Conservation (phyloP, 495 filamentous ascomycete genomes). For the Extremus antarcticus region DNA sequence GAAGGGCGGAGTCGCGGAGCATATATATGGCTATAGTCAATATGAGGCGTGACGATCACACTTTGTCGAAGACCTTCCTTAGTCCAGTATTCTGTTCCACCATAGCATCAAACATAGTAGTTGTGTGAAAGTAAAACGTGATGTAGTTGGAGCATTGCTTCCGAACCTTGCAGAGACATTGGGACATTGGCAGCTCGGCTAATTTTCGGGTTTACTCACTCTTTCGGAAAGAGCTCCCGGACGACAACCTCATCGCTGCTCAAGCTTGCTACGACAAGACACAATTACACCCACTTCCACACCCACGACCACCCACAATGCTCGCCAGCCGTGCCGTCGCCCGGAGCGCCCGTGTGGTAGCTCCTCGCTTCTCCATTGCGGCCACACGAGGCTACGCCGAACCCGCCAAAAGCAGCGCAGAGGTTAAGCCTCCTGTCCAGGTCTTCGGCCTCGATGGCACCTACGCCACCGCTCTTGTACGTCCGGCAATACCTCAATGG, state of each 20-base stretch:
- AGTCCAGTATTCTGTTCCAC: no score
- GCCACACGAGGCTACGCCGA: conserved; percentile 58
- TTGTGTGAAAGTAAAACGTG: not conserved
- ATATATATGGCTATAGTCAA: no score
- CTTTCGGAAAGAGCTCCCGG: not conserved
- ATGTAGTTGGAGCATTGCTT: not conserved
- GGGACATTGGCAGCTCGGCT: not conserved
- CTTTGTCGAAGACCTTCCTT: no score
- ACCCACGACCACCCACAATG: conserved; percentile 37
- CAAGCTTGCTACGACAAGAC: not conserved
- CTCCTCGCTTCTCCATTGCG: conserved; percentile 36
- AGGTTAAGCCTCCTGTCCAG: conserved; percentile 66
- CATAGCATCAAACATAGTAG: no score
- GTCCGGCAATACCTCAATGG: conserved; percentile 22
- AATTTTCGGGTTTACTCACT: not conserved
- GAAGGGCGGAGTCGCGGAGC: no score
- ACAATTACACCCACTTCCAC: not conserved
- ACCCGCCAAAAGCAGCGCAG: conserved; percentile 43
- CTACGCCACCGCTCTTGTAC: conserved; percentile 95
- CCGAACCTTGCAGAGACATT: not conserved
- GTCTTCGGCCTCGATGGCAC: conserved; percentile 95
- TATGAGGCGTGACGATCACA: no score
- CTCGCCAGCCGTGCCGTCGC: conserved; percentile 50
- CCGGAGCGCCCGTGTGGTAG: conserved; percentile 46
- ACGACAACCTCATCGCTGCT: not conserved